Conservation (phyloP, 192 early-diverging fungal species). For the Entomortierella chlamydospora region DNA sequence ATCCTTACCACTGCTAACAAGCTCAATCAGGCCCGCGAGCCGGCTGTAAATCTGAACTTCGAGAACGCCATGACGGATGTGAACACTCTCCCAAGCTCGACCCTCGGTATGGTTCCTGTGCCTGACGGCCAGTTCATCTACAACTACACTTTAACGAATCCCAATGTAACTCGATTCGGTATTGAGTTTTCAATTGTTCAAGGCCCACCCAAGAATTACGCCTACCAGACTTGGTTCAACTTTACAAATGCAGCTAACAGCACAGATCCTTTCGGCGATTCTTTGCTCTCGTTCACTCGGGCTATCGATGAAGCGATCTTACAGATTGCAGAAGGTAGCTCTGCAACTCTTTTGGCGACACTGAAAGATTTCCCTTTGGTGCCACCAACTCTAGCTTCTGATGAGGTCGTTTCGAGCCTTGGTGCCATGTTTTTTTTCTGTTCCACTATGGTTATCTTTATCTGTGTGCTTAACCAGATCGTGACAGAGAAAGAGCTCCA, state of each 20-base stretch:
- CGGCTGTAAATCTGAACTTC: slow-evolving; percentile 30
- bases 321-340: slow-evolving; percentile 26
- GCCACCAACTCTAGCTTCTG: slow-evolving; percentile 60
- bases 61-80: slow-evolving; percentile 38
- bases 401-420: slow-evolving; percentile 70
- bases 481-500: slow-evolving; percentile 81
- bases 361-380: slow-evolving; percentile 80
- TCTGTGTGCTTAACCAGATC: slow-evolving; percentile 71
- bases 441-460: slow-evolving; percentile 67
- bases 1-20: slow-evolving; percentile 32
- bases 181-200: slow-evolving; percentile 55
- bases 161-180: slow-evolving; percentile 76
- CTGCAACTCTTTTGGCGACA: slow-evolving; percentile 53
- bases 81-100: slow-evolving; percentile 26
- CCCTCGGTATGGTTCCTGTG: slow-evolving; percentile 67
- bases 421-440: slow-evolving; percentile 70
- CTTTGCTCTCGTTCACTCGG: slow-evolving; percentile 68
- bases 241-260: slow-evolving; percentile 65
- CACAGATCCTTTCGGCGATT: slow-evolving; percentile 72
- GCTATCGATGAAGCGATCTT: slow-evolving; percentile 79
- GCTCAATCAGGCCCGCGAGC: slow-evolving; percentile 32
- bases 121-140: slow-evolving; percentile 71
- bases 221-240: slow-evolving; percentile 85
- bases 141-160: slow-evolving; percentile 72
- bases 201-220: slow-evolving; percentile 63